Conservation (phyloP, 2,329 filamentous ascomycete genomes). For the Exophiala sideris region DNA sequence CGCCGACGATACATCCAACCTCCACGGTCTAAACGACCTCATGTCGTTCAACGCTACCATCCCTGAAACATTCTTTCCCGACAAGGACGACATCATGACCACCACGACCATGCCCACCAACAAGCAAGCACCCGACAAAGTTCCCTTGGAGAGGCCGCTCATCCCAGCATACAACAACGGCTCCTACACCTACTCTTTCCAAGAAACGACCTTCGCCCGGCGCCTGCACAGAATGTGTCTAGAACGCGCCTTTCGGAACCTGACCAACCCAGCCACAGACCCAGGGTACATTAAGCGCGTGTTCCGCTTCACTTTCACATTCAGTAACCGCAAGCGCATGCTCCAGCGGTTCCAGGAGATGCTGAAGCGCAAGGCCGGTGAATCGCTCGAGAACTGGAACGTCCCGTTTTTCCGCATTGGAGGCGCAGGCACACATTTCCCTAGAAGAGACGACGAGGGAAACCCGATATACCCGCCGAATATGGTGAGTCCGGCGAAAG, state of each 20-base stretch:
- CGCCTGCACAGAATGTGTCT: slow-evolving; percentile 64
- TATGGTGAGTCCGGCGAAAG: slow-evolving; percentile 24
- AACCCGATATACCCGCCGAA: slow-evolving; percentile 35
- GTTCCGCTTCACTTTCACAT: slow-evolving; percentile 68
- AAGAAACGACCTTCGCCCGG: slow-evolving; percentile 67
- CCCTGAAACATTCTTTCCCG: slow-evolving; percentile 11
- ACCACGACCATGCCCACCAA: neutral
- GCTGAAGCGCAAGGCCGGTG: slow-evolving; percentile 38
- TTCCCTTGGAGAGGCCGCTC: slow-evolving; percentile 26
- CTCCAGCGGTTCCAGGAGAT: slow-evolving; percentile 37
- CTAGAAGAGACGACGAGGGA: slow-evolving; percentile 37
- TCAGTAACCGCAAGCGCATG: slow-evolving; percentile 44
- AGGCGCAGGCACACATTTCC: slow-evolving; percentile 65
- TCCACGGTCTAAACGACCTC: slow-evolving; percentile 18
- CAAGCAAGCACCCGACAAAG: neutral
- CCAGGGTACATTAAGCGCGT: slow-evolving; percentile 51
- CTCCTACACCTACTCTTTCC: slow-evolving; percentile 57
- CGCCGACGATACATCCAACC: slow-evolving; percentile 11
- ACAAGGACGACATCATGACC: neutral
- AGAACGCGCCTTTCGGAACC: slow-evolving; percentile 56
- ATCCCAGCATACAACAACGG: slow-evolving; percentile 21
- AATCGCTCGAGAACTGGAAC: slow-evolving; percentile 57
- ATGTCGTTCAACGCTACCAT: slow-evolving; percentile 18
- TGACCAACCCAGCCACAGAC: slow-evolving; percentile 40
- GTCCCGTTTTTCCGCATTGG: slow-evolving; percentile 65